A percentile compares a stretch with the other conserved stretches of the same genome.
These are phyloP conservation scores for Monosporascus sp. DNA, from an alignment of 2,329 filamentous ascomycete genomes.

Conservation along the genomic window DNA sequence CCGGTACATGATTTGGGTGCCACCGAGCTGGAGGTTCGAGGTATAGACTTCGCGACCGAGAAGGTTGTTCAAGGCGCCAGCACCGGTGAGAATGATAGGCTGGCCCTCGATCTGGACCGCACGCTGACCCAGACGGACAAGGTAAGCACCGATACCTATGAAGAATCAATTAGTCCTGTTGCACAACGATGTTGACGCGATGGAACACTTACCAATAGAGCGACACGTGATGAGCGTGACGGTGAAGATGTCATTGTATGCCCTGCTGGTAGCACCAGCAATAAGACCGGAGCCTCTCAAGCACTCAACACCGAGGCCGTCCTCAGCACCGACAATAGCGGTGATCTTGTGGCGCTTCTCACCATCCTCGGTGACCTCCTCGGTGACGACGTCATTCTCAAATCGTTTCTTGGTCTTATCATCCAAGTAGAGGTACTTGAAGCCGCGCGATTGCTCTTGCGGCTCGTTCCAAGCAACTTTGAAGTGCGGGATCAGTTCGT, in stretches of 20 bases:
- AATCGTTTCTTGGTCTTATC: constrained; percentile 82
- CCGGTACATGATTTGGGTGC: constrained; percentile 99
- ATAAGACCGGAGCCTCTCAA: constrained; percentile 95
- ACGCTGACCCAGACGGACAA: constrained; percentile 95
- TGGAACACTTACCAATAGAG: constrained; percentile 68
- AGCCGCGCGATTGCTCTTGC: constrained; percentile 75
- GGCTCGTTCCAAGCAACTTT: constrained; percentile 93
- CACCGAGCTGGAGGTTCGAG: constrained; percentile 97
- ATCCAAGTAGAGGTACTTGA: constrained; percentile 95
- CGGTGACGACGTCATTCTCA: constrained; percentile 81
- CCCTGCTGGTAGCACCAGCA: constrained; percentile 91
- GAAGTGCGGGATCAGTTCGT: constrained; percentile 95
- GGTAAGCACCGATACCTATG: constrained; percentile 88
- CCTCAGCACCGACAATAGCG: constrained; percentile 87
- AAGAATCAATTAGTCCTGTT: constrained; percentile 24
- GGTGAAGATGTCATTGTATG: constrained; percentile 98
- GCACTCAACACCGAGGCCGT: constrained; percentile 96
- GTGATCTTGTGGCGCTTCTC: constrained; percentile 92
- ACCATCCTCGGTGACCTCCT: constrained; percentile 77
- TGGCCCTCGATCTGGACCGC: constrained; percentile 98
- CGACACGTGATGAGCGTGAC: constrained; percentile 95
- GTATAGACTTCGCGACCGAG: constrained; percentile 98
- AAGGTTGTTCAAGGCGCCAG: constrained; percentile 95
- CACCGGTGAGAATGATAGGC: constrained; percentile 97
- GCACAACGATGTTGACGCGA: constrained; percentile 5